Conservation (phyloP, 1,284 basidiomycete genomes). For the Takashimella tepidaria region DNA sequence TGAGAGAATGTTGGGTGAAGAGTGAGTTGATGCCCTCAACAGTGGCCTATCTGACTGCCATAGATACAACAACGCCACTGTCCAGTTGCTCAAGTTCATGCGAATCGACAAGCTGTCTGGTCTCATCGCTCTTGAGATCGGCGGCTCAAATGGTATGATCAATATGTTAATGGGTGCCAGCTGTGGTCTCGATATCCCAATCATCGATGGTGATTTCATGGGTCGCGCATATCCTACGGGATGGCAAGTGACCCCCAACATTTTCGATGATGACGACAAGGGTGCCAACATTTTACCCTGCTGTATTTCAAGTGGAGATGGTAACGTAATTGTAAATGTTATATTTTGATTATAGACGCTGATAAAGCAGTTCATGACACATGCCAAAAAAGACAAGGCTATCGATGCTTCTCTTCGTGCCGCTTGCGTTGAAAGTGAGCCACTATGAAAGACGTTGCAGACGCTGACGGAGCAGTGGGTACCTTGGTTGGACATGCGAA, state of each 20-base stretch:
- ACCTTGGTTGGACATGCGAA: constrained; percentile 28
- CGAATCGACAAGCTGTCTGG: constrained; percentile 7
- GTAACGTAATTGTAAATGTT: constrained; percentile 15
- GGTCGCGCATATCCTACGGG: constrained; percentile 28
- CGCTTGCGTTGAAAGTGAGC: constrained; percentile 24
- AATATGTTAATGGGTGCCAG: constrained; percentile 51
- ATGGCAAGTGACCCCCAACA: constrained; percentile 31
- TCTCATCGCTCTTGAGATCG: constrained; percentile 42
- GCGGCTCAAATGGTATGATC: constrained; percentile 58
- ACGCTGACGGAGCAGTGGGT: no score
- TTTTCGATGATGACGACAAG: constrained; percentile 21
- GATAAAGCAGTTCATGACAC: constrained; percentile 20
- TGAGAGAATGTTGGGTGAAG: constrained; percentile 24
- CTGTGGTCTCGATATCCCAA: constrained; percentile 39
- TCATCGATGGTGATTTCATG: constrained; percentile 51
- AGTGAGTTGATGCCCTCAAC: constrained; percentile 7
- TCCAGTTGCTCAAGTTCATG: constrained; percentile 16
- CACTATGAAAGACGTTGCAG: neutral
- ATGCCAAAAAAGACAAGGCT: constrained; percentile 23
- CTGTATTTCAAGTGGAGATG: constrained; percentile 28
- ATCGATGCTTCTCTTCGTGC: constrained; percentile 23
- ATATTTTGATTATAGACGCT: neutral
- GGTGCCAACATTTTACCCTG: constrained; percentile 22
- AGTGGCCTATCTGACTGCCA: neutral
- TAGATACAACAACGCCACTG: constrained; percentile 18